Evolutionary conservation across 345 rosid genomes (phyloP), one percentile per base, ranked within the genome.

Genomic region (Salix viminalis): DNA sequence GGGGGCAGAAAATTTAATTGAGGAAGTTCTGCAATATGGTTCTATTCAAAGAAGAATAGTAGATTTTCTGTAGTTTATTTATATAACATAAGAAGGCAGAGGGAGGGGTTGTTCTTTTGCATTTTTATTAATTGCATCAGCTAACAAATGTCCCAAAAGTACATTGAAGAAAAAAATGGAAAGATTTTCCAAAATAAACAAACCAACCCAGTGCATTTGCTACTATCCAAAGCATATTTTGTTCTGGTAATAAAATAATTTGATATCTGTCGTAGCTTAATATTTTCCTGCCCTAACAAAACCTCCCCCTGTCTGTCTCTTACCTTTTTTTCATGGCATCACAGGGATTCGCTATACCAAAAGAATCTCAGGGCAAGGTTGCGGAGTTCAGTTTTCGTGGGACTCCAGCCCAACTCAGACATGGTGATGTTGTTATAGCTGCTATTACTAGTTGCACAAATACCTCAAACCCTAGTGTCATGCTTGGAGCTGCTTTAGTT

Each of bases 371-470:
- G 83, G 71, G 61, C 58, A 92, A 90, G 84, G 90, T 87, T 75
- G 94, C 71, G 30, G 90, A 91, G 69, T 94, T 94, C 83, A 52
- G 77, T 77, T 94, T 90, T 71, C 85, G 81, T 62, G 96, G 92
- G 62, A 87, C 89, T 71, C 79, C 85, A 50, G 94, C 95, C 34
- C 86, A 90, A 76, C 90, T 94, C 44, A 90, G 84, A 70, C 97
- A 94, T 76, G 97, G 96, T 48, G 91, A 88, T 87, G 96, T 94
- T 67, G 97, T 94, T 76, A 94, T 94, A 74, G 98, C 97, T 72
- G 96, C 97, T 52, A 92, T 94, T 84, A 94, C 98, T 48, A 94
- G 98, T 87, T 94, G 97, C 90, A 92, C 98, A 41, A 94, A 94
- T 81, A 94, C 98, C 67, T 94, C 97, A 77, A 94, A 94, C 80